A percentile compares a stretch with the other conserved stretches of the same genome.
Evolutionary conservation across 495 filamentous ascomycete species (phyloP).

Genomic region (Annulohypoxylon moriforme): DNA sequence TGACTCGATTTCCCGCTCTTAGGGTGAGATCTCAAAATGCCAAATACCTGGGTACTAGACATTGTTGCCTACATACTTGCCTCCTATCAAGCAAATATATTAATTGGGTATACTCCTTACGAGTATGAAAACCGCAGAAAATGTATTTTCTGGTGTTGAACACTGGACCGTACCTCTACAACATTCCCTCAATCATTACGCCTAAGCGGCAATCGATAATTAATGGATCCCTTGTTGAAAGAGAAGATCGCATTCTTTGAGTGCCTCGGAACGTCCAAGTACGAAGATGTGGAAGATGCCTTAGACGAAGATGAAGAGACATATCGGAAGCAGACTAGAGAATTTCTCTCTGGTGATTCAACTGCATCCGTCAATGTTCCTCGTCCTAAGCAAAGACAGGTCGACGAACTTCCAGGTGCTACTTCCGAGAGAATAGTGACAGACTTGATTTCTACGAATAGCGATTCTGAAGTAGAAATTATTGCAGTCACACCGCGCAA

Average conservation of each 20-base stretch:
- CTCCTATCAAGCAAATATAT: background rate
- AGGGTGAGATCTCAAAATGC: too few species aligned
- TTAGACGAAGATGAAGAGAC: constrained; percentile 36
- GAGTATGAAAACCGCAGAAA: background rate
- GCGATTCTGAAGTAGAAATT: constrained; percentile 34
- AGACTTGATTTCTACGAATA: constrained; percentile 22
- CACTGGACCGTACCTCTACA: background rate
- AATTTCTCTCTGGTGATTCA: constrained; percentile 25
- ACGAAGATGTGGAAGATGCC: constrained; percentile 31
- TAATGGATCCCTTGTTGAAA: constrained; percentile 41
- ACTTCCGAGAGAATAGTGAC: constrained; percentile 14
- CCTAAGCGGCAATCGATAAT: background rate
- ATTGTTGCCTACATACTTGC: background rate
- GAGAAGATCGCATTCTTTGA: constrained; percentile 49
- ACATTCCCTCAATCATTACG: background rate
- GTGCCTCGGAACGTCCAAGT: constrained; percentile 22
- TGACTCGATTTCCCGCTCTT: too few species aligned
- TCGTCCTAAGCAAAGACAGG: background rate
- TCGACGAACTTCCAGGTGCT: background rate
- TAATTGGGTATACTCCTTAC: background rate
- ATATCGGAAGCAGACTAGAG: constrained; percentile 34
- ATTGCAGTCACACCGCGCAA: constrained; percentile 32
- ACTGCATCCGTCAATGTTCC: constrained; percentile 1
- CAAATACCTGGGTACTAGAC: background rate
- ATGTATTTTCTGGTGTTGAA: constrained; percentile 9